phyloP scores from a whole-genome alignment of 176 grass and related monocot genomes.

The Avena insularis region DNA sequence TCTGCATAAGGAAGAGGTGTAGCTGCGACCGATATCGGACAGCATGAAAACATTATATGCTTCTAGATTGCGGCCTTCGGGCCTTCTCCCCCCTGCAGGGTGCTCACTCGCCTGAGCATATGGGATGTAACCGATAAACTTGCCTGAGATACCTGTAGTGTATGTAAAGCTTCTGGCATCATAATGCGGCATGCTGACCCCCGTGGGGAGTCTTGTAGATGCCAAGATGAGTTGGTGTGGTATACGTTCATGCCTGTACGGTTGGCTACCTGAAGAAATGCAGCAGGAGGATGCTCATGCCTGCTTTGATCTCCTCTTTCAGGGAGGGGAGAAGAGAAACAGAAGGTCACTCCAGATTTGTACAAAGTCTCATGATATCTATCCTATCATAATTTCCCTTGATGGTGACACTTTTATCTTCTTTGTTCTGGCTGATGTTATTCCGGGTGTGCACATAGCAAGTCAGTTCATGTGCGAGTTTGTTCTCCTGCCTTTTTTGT shows the following conservation, averaged over 20 bases:
- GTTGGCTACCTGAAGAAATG: conserved; percentile 50
- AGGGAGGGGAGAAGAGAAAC: not conserved
- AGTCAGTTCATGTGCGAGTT: not conserved
- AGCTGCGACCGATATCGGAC: conserved; percentile 4
- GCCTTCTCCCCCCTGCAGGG: conserved; percentile 19
- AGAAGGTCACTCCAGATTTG: conserved; percentile 42
- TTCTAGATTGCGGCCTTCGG: conserved; percentile 42
- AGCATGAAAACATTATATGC: conserved; percentile 43
- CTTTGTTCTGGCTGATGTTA: conserved; percentile 9
- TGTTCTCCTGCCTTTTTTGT: not conserved
- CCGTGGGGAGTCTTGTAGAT: conserved; percentile 18
- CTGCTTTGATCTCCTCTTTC: conserved; percentile 10
- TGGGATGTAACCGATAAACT: conserved; percentile 43
- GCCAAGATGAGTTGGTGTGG: conserved; percentile 35
- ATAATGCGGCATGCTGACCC: conserved; percentile 18
- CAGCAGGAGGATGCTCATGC: conserved; percentile 32
- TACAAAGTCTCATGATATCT: conserved; percentile 42
- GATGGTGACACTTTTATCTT: not conserved
- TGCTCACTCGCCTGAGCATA: conserved; percentile 42
- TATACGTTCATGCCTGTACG: conserved; percentile 44
- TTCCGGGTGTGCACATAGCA: not conserved
- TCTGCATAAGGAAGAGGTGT: conserved; percentile 51
- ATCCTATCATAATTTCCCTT: conserved; percentile 38
- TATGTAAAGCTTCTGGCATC: conserved; percentile 55
- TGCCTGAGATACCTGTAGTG: conserved; percentile 40